These are phyloP conservation scores for Ogataea ramenticola DNA, from an alignment of 805 yeast genomes.

Conservation along the genomic window DNA sequence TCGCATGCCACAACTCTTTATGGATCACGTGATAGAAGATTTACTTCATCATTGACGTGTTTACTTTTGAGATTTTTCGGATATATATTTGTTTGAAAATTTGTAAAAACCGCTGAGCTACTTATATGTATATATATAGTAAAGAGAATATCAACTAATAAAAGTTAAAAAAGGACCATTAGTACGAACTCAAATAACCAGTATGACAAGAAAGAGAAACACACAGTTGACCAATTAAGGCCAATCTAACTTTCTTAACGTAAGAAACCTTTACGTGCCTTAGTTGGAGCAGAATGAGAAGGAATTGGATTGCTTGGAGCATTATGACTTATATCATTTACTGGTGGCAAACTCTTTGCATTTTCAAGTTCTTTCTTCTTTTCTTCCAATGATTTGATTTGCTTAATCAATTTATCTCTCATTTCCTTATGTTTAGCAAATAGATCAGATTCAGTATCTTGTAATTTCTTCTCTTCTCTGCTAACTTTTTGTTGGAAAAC, in stretches of 20 bases:
- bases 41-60: no score
- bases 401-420: conserved; percentile 88
- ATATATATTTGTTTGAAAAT: no score
- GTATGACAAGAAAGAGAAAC: no score
- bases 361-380: conserved; percentile 74
- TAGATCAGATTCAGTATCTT: conserved; percentile 93
- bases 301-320: conserved; percentile 15
- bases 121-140: no score
- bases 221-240: no score
- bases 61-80: no score
- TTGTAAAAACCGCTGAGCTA: no score
- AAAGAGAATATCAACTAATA: no score
- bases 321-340: conserved; percentile 32
- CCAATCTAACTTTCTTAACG: conserved; percentile 43
- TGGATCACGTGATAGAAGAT: no score
- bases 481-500: conserved; percentile 95
- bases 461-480: conserved; percentile 95
- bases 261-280: conserved; percentile 74
- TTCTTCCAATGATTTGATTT: conserved; percentile 84
- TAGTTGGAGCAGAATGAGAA: conserved; percentile 33
- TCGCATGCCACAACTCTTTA: no score
- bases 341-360: conserved; percentile 30
- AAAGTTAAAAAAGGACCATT: no score
- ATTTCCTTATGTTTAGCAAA: conserved; percentile 94
- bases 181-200: no score